Evolutionary conservation across 306 rosid species (phyloP), one percentile per base, ranked within the genome.

Genomic region (Mimosa pudica): DNA sequence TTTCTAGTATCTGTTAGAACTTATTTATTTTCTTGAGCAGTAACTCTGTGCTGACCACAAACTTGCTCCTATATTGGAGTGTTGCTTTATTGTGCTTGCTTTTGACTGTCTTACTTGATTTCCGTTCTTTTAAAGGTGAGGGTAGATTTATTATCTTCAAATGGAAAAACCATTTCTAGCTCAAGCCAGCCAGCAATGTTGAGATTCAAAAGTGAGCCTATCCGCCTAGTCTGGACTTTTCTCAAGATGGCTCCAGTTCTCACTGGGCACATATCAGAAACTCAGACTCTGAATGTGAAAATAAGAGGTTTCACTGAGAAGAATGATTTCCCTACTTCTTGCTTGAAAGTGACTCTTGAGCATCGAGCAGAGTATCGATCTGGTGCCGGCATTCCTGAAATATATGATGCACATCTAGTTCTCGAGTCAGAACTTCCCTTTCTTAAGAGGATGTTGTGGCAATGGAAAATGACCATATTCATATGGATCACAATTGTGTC

Each of bases 351-450:
- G 82, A 89, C 84, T 52, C 87, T 95, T 10, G 97, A 88, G 79
- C 97, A 91, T 58, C 92, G 98, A 68, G 97, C 99, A 17, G 97
- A 90, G 80, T 90, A 84, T 85, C 78, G 17, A 1, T 83, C 92
- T 57, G 97, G 97, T 62, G 96, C 94, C 20, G 98, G 99, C 64
- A 89, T 95, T 77, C 99, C 99, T 41, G 92, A 95, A 86, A 78
- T 93, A 68, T 93, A 93, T 10, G 94, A 93, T 54, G 87, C 98
- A 64, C 84, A 81, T 41, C 57, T 91, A 32, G 20, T 72, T 73
- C 82, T 95, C 57, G 88, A 90, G 69, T 89, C 97, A 0, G 91
- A 92, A 75, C 94, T 90, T 79, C 91, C 99, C 45, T 71, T 91
- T 14, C 77, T 86, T 6, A 89, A 80, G 86, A 86, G 89, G 86